phyloP scores from a whole-genome alignment of 1,284 basidiomycete genomes.

The Mycena sp. region DNA sequence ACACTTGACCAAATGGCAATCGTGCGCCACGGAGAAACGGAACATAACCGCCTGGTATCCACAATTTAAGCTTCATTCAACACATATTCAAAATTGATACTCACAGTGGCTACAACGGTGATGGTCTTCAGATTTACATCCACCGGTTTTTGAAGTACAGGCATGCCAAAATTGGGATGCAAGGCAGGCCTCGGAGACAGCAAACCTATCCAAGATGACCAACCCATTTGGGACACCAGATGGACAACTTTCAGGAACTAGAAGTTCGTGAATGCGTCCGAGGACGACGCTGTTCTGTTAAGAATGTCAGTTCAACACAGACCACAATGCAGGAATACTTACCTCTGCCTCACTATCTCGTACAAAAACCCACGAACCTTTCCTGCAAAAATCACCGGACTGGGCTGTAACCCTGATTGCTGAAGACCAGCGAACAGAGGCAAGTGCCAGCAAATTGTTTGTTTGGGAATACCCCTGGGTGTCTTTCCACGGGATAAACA shows the following conservation, averaged over 20 bases:
- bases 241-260: neutral
- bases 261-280: constrained; percentile 7
- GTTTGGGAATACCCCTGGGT: neutral
- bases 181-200: neutral
- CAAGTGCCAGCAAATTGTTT: neutral
- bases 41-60: neutral
- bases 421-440: neutral
- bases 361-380: constrained; percentile 11
- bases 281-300: neutral
- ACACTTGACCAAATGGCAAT: neutral
- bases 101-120: neutral
- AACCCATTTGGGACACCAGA: neutral
- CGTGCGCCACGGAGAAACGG: neutral
- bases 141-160: neutral
- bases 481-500: neutral
- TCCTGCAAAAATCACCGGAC: constrained; percentile 5
- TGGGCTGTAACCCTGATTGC: neutral
- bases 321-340: neutral
- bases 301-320: neutral
- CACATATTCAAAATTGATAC: too few relatives aligned
- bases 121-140: neutral
- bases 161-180: constrained; percentile 9
- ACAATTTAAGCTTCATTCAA: too few relatives aligned
- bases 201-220: neutral
- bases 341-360: neutral